Base-by-base conservation (phyloP, 2,329 filamentous ascomycete genomes). In the Arthrinium puccinioides region DNA sequence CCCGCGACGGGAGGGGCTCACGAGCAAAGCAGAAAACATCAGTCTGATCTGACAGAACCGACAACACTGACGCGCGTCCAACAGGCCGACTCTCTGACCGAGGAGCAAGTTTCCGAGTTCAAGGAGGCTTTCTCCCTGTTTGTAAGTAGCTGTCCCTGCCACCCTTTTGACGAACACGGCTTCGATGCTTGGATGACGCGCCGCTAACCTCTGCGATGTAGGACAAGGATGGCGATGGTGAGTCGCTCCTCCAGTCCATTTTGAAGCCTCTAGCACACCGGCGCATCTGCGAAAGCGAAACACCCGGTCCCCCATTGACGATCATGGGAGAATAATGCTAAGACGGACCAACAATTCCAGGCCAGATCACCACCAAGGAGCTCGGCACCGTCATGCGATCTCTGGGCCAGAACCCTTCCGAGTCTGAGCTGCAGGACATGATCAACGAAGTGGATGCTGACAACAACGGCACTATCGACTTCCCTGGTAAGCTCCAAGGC, bases 91-190 rank as follows among this genome's bases (percentile, higher is more conserved):
- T 90, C 90, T 67, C 84, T 98, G 61, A 97, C 92, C 56, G 92
- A 98, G 78, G 92, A 98, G 74, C 92, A 98, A 79, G 92, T 98
- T 65, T 97, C 92, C 64, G 92, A 98, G 75, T 98, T 97, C 78
- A 98, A 97, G 85, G 92, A 98, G 75, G 92, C 92, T 39, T 98
- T 98, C 74, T 98, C 92, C 65, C 87, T 98, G 52, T 98, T 98
- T 70, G 92, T 98, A 83, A 83, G 92, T 69, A 18, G 15, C 36
- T 23, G 9, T 27, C 26, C 21, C 26, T n/a, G 9, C 16, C n/a
- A 18, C 20, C 13, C 10, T 18, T 34, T 14, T 30, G 14, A 23
- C 24, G 16, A 28, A 15, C n/a, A 13, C 33, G 10, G 18, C 27
- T 21, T 16, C 8, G 18, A 23, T 16, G 14, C 31, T 15, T 11